These are phyloP conservation scores for Skeletonema costatum DNA, from an alignment of 108 stramenopile species.

Conservation along the genomic window DNA sequence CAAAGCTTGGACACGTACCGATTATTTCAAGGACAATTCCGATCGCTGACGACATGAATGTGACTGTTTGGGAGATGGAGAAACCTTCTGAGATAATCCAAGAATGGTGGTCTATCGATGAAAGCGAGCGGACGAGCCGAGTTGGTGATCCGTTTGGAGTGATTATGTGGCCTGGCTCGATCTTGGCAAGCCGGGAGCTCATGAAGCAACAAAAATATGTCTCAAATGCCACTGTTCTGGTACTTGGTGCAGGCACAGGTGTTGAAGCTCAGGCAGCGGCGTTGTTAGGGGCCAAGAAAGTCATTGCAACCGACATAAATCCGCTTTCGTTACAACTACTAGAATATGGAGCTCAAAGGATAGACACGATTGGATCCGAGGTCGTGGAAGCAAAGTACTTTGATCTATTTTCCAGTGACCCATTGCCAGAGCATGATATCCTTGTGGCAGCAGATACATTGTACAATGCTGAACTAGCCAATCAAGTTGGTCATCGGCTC, in stretches of 20 bases:
- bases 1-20: slow-evolving; percentile 33
- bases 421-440: slow-evolving; percentile 56
- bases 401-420: slow-evolving; percentile 39
- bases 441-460: slow-evolving; percentile 80
- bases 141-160: slow-evolving; percentile 83
- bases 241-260: slow-evolving; percentile 81
- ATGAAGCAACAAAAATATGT: slow-evolving; percentile 25
- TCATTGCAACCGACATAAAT: slow-evolving; percentile 81
- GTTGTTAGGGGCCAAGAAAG: slow-evolving; percentile 63
- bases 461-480: slow-evolving; percentile 68
- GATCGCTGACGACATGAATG: slow-evolving; percentile 22
- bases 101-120: slow-evolving; percentile 59
- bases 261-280: slow-evolving; percentile 76
- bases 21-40: slow-evolving; percentile 45
- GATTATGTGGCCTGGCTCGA: slow-evolving; percentile 83
- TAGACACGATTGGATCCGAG: slow-evolving; percentile 18
- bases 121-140: slow-evolving; percentile 19
- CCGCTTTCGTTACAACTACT: slow-evolving; percentile 66
- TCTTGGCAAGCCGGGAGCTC: slow-evolving; percentile 72
- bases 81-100: slow-evolving; percentile 69
- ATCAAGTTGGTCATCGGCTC: slow-evolving; percentile 59
- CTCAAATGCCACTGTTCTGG: slow-evolving; percentile 43
- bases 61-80: slow-evolving; percentile 84
- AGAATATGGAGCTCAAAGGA: slow-evolving; percentile 55
- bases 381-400: slow-evolving; percentile 24